Percentiles rank a stretch among this genome's conserved stretches.
Evolutionary conservation across 192 early-diverging fungal species (phyloP).

Genomic region (Rhizophagus clarus): DNA sequence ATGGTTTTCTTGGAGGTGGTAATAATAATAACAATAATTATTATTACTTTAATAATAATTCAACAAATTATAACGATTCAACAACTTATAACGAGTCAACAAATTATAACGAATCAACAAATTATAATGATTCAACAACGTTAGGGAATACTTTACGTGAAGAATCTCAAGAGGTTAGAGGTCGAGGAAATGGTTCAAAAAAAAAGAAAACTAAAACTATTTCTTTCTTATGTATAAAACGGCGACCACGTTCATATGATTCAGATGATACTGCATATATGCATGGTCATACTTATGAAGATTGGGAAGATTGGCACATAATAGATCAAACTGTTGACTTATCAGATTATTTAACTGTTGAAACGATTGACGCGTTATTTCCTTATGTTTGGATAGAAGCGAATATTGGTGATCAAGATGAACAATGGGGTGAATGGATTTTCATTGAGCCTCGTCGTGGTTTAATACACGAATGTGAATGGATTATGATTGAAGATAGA

Average conservation of each 20-base stretch:
- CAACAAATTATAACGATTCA: too few relatives aligned
- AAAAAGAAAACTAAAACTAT: neutral
- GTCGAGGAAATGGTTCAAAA: too few relatives aligned
- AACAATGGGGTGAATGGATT: slow-evolving; percentile 28
- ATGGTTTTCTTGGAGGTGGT: neutral
- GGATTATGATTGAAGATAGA: slow-evolving; percentile 30
- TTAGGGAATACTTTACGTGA: neutral
- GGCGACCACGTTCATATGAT: neutral
- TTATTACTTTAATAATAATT: too few relatives aligned
- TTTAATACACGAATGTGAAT: slow-evolving; percentile 15
- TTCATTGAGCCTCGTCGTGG: slow-evolving; percentile 22
- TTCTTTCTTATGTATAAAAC: slow-evolving; percentile 7
- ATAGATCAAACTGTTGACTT: neutral
- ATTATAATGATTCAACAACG: neutral
- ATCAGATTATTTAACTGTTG: slow-evolving; percentile 11
- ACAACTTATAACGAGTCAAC: too few relatives aligned
- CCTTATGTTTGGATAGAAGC: slow-evolving; percentile 31
- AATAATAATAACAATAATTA: too few relatives aligned
- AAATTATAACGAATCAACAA: too few relatives aligned
- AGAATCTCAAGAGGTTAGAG: neutral
- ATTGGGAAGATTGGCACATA: slow-evolving; percentile 18
- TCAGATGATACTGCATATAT: neutral
- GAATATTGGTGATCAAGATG: slow-evolving; percentile 1
- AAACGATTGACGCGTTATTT: slow-evolving; percentile 26
- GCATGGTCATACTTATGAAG: neutral